Base-by-base conservation (phyloP, 805 yeast species). In the Ogataea ramenticola region DNA sequence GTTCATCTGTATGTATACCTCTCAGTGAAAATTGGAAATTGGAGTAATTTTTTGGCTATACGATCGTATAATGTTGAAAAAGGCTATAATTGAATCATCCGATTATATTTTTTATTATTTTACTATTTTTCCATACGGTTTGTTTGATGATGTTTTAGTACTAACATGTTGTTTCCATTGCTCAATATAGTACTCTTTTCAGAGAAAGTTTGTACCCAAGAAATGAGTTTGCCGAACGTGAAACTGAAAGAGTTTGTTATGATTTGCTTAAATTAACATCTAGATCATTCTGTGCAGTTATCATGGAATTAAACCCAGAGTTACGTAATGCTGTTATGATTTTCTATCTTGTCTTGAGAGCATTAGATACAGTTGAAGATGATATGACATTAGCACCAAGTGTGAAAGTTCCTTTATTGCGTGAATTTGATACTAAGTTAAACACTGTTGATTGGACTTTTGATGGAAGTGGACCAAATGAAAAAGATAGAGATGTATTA, bases 291-390 rank as follows among this genome's bases (percentile, higher is more conserved):
- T 89, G 84, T n/a, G 87, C 95, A 0, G 99, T 93, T 20, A 91
- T 91, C 56, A 74, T 76, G 70, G 96, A 93, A 61, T 73, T 93
- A 47, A 83, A 88, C 60, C 97, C 97, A 0, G 96, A 89, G 56
- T 69, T 93, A 50, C 77, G 96, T 51, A 80, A 80, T 50, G 86
- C 84, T 1, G 75, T 87, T 48, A 81, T 80, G 89, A 47, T 93
- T 6, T 93, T 93, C 65, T 93, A 93, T 64, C 65, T 93, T 44
- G 74, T 89, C 20, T 68, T 93, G 50, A 76, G 99, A 48, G 99
- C 96, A 2, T 75, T 93, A 55, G 99, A 93, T 60, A 93, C 99
- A 1, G 75, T 93, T 44, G 99, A 93, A 63, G 99, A 93, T 63
- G 98, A 93, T 62, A 89, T 89, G 95, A 76, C 93, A 9, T 67